Evolutionary conservation across 2,329 filamentous ascomycete species (phyloP).

Genomic region (Epichloe amarillans): DNA sequence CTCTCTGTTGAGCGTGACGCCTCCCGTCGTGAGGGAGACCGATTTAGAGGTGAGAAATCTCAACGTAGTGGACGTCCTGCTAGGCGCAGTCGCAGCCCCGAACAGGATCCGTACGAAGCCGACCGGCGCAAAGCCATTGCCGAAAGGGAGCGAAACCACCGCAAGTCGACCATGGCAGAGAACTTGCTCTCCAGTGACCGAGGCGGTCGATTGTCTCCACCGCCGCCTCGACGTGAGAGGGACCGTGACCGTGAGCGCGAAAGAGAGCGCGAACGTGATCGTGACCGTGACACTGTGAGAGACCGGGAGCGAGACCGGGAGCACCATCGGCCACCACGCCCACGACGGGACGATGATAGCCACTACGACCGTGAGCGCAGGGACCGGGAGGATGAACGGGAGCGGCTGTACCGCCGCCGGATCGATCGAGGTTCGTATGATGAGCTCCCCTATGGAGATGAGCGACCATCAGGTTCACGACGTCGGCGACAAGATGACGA

Average conservation of each 20-base stretch:
- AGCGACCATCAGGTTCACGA: constrained; percentile 50
- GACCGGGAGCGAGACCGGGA: constrained; percentile 26
- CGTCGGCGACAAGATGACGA: constrained; percentile 71
- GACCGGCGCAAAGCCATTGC: constrained; percentile 88
- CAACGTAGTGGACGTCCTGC: constrained; percentile 44
- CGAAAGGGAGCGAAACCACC: constrained; percentile 85
- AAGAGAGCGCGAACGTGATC: constrained; percentile 19
- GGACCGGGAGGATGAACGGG: constrained; percentile 80
- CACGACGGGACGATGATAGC: constrained; percentile 48
- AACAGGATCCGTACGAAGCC: constrained; percentile 86
- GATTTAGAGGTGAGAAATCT: constrained; percentile 47
- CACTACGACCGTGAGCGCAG: constrained; percentile 78
- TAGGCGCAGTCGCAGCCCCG: constrained; percentile 73
- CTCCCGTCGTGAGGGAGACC: constrained; percentile 49
- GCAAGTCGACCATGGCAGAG: constrained; percentile 62
- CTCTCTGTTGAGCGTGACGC: constrained; percentile 36
- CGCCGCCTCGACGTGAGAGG: constrained; percentile 27
- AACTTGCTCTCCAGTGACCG: constrained; percentile 41
- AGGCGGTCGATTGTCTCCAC: constrained; percentile 29
- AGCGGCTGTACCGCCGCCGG: constrained; percentile 74
- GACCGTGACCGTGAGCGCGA: constrained; percentile 32
- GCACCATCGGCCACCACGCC: constrained; percentile 36
- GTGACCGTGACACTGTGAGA: constrained; percentile 15
- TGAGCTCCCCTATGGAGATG: constrained; percentile 77
- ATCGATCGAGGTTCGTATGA: constrained; percentile 64